Base-by-base conservation (phyloP, 140 eudicot species). In the Anethum foeniculum region DNA sequence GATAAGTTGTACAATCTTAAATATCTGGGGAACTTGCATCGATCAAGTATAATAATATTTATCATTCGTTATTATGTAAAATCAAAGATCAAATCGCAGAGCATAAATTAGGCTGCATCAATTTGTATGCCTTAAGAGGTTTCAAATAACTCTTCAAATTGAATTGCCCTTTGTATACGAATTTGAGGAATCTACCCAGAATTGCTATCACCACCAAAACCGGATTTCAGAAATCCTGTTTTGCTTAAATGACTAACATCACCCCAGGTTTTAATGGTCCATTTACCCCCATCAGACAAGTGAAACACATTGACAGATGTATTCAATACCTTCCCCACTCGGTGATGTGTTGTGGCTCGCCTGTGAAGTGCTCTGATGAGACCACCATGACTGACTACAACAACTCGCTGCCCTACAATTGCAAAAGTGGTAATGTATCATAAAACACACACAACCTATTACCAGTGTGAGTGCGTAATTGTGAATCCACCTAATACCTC, bases 351-450 rank as follows among this genome's bases (percentile, higher is more conserved):
- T 25, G 85, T 84, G 47, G 96, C 97, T 80, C 93, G 90, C 38
- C 78, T 82, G 78, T 89, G 91, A 74, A 95, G 93, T 14, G 97
- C 88, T 87, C 93, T 82, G 38, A 95, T 95, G 56, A 86, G 83
- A 58, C 97, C 99, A 1, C 97, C 99, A 74, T 92, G 99, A 46
- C 97, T 86, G 71, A 95, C 99, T 79, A 93, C 93, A 10, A 89
- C 91, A 54, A 93, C 94, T 56, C 95, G 86, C 83, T 91, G 90
- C 64, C 99, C 99, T 95, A 87, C 77, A 77, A 75, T 2, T n/a
- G 73, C 38, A 68, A 68, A 8, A 38, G 41, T 48, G 14, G 27
- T 6, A 39, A 75, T 62, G 12, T 0, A 19, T 27, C n/a, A 67
- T 28, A 65, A 23, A 56, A 32, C 76, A 56, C 12, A 28, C 9